phyloP scores from a whole-genome alignment of 176 grass and related monocot species.

The Urochloa ruziziensis region DNA sequence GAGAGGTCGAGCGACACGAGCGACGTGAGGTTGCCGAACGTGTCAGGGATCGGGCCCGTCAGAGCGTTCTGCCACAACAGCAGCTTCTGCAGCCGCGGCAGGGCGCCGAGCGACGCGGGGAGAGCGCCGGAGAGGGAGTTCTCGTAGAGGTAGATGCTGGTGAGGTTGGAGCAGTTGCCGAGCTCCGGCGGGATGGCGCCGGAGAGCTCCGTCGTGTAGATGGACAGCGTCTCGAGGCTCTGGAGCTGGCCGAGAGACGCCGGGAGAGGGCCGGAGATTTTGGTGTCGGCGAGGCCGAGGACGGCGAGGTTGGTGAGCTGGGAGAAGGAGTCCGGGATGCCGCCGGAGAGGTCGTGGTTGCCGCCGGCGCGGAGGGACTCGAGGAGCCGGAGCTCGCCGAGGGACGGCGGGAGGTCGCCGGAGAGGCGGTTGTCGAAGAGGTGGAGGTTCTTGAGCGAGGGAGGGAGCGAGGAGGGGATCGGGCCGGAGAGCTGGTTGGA shows the following conservation, averaged over 20 bases:
- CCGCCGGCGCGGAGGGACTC: slow-evolving; percentile 73
- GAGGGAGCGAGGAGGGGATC: slow-evolving; percentile 50
- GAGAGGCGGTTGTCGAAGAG: slow-evolving; percentile 81
- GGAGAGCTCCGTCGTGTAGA: slow-evolving; percentile 73
- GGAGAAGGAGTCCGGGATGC: slow-evolving; percentile 62
- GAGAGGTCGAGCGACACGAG: slow-evolving; percentile 78
- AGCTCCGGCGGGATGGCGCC: slow-evolving; percentile 86
- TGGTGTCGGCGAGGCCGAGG: slow-evolving; percentile 90
- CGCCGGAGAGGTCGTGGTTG: slow-evolving; percentile 67
- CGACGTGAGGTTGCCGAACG: slow-evolving; percentile 69
- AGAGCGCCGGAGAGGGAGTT: slow-evolving; percentile 73
- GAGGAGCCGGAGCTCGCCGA: slow-evolving; percentile 62
- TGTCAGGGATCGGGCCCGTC: slow-evolving; percentile 70
- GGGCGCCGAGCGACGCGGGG: slow-evolving; percentile 54
- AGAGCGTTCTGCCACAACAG: slow-evolving; percentile 94
- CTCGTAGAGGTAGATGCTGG: slow-evolving; percentile 88
- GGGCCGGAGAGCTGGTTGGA: slow-evolving; percentile 70
- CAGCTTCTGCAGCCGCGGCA: slow-evolving; percentile 68
- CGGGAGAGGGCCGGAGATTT: slow-evolving; percentile 72
- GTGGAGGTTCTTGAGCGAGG: slow-evolving; percentile 43
- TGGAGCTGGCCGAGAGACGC: slow-evolving; percentile 58
- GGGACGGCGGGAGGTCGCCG: slow-evolving; percentile 59
- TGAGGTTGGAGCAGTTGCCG: slow-evolving; percentile 66
- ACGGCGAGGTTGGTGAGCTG: slow-evolving; percentile 56
- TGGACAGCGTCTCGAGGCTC: slow-evolving; percentile 70